A percentile compares a stretch with the other conserved stretches of the same genome.
These are phyloP conservation scores for Linum lewisii DNA, from an alignment of 345 rosid genomes.

Conservation along the genomic window DNA sequence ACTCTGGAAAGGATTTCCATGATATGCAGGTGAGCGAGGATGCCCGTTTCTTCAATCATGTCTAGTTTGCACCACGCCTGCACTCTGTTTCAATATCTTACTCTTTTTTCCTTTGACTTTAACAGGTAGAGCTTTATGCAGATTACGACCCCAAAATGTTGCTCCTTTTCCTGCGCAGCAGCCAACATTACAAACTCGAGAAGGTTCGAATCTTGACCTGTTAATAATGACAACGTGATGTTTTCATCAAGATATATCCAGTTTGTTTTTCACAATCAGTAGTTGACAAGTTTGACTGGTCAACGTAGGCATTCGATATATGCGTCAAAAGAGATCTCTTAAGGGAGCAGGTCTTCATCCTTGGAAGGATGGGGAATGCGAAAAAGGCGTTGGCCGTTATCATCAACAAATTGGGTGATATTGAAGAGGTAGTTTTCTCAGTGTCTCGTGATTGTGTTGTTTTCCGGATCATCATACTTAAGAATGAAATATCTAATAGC, in stretches of 20 bases:
- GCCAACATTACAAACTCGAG: conserved; percentile 94
- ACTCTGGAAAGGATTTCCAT: conserved; percentile 83
- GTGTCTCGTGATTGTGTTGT: conserved; percentile 9
- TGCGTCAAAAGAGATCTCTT: conserved; percentile 72
- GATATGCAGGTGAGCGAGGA: conserved; percentile 79
- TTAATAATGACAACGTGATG: conserved; percentile 15
- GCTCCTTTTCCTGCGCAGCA: conserved; percentile 92
- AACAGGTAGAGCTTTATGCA: conserved; percentile 87
- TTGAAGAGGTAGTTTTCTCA: conserved; percentile 63
- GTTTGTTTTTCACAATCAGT: conserved; percentile 6
- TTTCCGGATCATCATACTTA: neutral
- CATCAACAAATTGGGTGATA: conserved; percentile 83
- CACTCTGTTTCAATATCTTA: neutral
- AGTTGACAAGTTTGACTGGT: conserved; percentile 19
- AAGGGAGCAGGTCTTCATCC: conserved; percentile 89
- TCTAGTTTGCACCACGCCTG: neutral
- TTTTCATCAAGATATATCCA: neutral
- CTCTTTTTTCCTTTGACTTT: conserved; percentile 11
- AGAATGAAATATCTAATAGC: neutral
- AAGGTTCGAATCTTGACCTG: conserved; percentile 41
- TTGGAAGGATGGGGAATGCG: conserved; percentile 97
- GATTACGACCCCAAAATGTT: conserved; percentile 88
- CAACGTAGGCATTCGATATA: conserved; percentile 75
- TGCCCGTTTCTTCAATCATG: neutral
- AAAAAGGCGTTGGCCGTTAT: conserved; percentile 85